Percentiles rank a stretch among this genome's conserved stretches.
Conservation (phyloP, 495 filamentous ascomycete species). For the Hypoxylon lenormandii region DNA sequence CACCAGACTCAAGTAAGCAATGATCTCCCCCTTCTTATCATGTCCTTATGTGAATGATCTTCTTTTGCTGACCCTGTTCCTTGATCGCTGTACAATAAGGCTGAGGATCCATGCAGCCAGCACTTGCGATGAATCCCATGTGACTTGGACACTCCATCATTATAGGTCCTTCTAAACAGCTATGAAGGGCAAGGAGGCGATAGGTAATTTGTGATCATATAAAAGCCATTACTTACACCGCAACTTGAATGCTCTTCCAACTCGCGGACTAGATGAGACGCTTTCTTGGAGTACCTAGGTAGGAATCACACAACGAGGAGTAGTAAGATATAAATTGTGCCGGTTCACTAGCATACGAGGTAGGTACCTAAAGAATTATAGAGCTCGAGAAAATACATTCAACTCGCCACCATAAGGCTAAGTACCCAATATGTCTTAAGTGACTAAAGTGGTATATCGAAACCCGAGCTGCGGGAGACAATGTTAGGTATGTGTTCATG, state of each 20-base stretch:
- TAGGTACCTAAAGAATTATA: no score
- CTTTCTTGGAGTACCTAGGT: not conserved
- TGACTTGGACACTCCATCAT: conserved; percentile 4
- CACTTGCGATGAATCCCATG: conserved; percentile 21
- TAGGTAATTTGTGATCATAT: not conserved
- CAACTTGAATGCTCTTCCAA: not conserved
- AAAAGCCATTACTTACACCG: not conserved
- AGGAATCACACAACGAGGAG: no score
- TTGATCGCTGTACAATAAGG: conserved; percentile 26
- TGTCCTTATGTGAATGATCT: conserved; percentile 11
- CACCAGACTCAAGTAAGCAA: conserved; percentile 7
- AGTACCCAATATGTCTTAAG: no score
- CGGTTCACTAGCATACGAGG: no score
- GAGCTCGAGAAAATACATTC: no score
- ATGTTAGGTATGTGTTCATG: conserved; percentile 3
- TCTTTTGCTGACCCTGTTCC: conserved; percentile 5
- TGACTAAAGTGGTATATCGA: not conserved
- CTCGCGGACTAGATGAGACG: not conserved
- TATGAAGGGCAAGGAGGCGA: not conserved
- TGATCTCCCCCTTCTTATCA: conserved; percentile 19
- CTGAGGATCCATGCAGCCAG: conserved; percentile 28
- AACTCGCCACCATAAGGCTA: no score
- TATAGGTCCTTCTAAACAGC: not conserved
- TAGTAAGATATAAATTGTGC: no score
- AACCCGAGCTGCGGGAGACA: not conserved